Conservation (phyloP, 306 rosid species). For the Ammopiptanthus mongolicus region DNA sequence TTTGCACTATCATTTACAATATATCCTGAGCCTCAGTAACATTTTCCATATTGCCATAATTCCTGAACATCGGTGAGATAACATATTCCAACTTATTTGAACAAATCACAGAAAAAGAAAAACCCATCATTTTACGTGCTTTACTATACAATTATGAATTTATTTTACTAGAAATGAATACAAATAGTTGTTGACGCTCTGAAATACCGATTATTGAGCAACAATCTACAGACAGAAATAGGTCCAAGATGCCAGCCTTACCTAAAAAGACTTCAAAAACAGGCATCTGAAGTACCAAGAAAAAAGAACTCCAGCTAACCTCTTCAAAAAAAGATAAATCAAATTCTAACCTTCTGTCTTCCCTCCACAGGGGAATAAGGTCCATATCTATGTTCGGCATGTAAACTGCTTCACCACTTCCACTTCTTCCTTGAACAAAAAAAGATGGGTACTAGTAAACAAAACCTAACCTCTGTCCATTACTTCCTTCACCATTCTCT, state of each 20-base stretch:
- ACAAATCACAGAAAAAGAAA: not conserved
- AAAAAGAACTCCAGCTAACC: conserved; percentile 14
- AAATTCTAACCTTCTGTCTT: not conserved
- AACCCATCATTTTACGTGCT: not conserved
- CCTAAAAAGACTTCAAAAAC: conserved; percentile 20
- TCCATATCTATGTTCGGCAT: conserved; percentile 5
- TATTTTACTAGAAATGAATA: conserved; percentile 23
- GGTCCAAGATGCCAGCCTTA: conserved; percentile 25
- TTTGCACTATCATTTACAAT: not conserved
- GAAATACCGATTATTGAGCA: conserved; percentile 18
- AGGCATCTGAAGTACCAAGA: conserved; percentile 12
- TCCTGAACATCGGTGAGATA: not conserved
- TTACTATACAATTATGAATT: conserved; percentile 41
- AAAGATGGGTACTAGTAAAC: not conserved
- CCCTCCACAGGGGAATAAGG: not conserved
- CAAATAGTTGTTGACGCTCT: conserved; percentile 9
- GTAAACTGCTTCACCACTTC: conserved; percentile 23
- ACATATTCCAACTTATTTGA: conserved; percentile 4
- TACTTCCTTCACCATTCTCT: conserved; percentile 23
- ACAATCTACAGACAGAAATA: conserved; percentile 11
- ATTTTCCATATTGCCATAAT: not conserved
- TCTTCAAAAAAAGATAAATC: not conserved
- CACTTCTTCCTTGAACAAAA: conserved; percentile 17
- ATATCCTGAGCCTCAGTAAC: not conserved
- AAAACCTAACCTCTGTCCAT: conserved; percentile 25